These are phyloP conservation scores for Pichia pseudocactophila DNA, from an alignment of 805 yeast genomes.

Conservation along the genomic window DNA sequence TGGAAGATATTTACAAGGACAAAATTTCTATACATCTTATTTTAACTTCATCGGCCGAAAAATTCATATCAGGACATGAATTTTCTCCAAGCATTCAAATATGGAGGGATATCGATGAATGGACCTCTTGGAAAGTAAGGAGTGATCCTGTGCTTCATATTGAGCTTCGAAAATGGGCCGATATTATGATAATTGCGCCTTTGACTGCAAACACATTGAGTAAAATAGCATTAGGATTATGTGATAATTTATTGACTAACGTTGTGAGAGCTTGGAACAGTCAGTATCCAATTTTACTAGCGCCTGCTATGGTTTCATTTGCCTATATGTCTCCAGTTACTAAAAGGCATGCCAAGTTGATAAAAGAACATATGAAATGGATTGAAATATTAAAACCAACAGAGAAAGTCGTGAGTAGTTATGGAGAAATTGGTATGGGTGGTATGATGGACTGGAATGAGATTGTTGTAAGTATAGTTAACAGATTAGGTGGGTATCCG, in stretches of 20 bases:
- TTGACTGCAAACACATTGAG: constrained; percentile 50
- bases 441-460: constrained; percentile 66
- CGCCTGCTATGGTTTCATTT: constrained; percentile 54
- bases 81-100: constrained; percentile 38
- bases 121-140: constrained; percentile 44
- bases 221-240: constrained; percentile 47
- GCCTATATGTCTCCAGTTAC: constrained; percentile 51
- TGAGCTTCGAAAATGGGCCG: constrained; percentile 55
- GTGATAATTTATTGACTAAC: constrained; percentile 50
- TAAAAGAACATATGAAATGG: constrained; percentile 57
- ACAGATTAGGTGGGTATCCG: constrained; percentile 42
- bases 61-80: constrained; percentile 40
- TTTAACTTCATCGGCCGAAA: constrained; percentile 45
- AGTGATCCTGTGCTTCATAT: constrained; percentile 54
- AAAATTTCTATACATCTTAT: constrained; percentile 46
- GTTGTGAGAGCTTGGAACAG: constrained; percentile 57
- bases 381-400: constrained; percentile 51
- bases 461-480: constrained; percentile 44
- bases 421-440: constrained; percentile 59
- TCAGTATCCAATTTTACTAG: constrained; percentile 45
- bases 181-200: constrained; percentile 47
- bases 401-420: constrained; percentile 44
- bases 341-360: constrained; percentile 42
- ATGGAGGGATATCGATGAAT: constrained; percentile 53
- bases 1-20: constrained; percentile 44